Conservation (phyloP, 805 yeast species). For the Metschnikowia dekortorum region DNA sequence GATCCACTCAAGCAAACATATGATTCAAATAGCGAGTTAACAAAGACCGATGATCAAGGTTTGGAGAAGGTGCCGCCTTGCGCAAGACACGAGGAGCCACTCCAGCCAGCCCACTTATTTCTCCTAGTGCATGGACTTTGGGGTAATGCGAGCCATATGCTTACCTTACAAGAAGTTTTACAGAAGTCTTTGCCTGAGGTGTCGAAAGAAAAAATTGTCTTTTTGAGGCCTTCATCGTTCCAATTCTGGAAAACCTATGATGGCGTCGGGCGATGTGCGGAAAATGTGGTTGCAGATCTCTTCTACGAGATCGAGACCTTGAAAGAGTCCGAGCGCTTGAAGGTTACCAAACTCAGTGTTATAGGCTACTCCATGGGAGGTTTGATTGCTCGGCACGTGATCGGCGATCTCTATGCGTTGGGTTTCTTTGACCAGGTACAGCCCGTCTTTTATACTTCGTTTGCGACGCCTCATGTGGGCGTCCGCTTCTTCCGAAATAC, state of each 20-base stretch:
- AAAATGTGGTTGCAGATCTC: constrained; percentile 33
- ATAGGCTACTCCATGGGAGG: constrained; percentile 93
- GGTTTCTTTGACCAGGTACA: constrained; percentile 49
- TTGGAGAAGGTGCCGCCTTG: neutral
- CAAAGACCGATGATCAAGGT: neutral
- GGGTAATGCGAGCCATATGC: constrained; percentile 72
- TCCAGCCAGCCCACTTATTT: constrained; percentile 30
- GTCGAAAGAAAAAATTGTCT: constrained; percentile 26
- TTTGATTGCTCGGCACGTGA: constrained; percentile 69
- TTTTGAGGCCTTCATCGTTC: constrained; percentile 36
- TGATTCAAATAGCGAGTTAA: neutral
- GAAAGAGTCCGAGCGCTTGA: constrained; percentile 22
- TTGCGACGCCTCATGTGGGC: constrained; percentile 62
- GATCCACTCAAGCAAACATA: neutral
- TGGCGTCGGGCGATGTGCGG: constrained; percentile 34
- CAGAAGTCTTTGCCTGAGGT: constrained; percentile 24
- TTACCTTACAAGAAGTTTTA: constrained; percentile 51
- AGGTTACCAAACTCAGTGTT: constrained; percentile 65
- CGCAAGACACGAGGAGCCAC: neutral
- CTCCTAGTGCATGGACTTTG: constrained; percentile 52
- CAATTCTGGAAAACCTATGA: constrained; percentile 44
- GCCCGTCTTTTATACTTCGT: constrained; percentile 54
- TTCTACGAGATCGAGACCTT: constrained; percentile 39
- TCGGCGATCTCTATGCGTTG: constrained; percentile 61
- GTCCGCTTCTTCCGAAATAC: constrained; percentile 32